phyloP scores from a whole-genome alignment of 139 green algal genomes.

The Micractinium sp. region DNA sequence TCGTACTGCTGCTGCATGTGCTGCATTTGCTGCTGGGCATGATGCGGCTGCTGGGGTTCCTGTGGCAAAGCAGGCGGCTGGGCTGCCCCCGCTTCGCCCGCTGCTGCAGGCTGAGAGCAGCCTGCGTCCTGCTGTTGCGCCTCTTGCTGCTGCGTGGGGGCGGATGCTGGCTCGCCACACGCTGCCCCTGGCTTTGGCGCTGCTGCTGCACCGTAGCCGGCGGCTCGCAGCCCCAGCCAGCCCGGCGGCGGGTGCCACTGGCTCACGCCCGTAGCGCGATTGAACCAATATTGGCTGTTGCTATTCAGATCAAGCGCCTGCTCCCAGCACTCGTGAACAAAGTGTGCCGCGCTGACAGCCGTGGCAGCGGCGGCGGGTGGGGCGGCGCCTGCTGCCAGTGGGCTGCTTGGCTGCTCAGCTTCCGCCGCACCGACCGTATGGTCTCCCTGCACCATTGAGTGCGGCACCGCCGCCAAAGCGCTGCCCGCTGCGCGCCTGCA shows the following conservation, averaged over 20 bases:
- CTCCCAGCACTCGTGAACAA: conserved; percentile 26
- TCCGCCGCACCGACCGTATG: too few relatives aligned
- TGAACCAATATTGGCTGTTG: conserved; percentile 18
- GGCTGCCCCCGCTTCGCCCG: not conserved
- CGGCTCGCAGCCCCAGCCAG: not conserved
- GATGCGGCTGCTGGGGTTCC: not conserved
- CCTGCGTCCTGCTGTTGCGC: not conserved
- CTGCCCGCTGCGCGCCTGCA: too few relatives aligned
- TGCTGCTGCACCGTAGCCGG: not conserved
- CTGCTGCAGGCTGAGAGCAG: not conserved
- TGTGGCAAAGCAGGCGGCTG: not conserved
- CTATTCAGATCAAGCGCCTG: conserved; percentile 4
- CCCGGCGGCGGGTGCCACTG: conserved; percentile 11
- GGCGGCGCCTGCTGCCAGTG: not conserved
- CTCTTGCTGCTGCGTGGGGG: not conserved
- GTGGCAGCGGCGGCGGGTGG: not conserved
- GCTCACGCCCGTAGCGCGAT: conserved; percentile 18
- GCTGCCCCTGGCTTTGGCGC: not conserved
- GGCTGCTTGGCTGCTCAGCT: not conserved
- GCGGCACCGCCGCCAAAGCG: too few relatives aligned
- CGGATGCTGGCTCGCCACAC: not conserved
- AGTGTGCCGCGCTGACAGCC: not conserved
- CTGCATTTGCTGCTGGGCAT: not conserved
- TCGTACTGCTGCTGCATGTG: not conserved
- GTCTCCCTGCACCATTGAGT: too few relatives aligned